Conservation (phyloP, 805 yeast genomes). For the Candida railenensis region DNA sequence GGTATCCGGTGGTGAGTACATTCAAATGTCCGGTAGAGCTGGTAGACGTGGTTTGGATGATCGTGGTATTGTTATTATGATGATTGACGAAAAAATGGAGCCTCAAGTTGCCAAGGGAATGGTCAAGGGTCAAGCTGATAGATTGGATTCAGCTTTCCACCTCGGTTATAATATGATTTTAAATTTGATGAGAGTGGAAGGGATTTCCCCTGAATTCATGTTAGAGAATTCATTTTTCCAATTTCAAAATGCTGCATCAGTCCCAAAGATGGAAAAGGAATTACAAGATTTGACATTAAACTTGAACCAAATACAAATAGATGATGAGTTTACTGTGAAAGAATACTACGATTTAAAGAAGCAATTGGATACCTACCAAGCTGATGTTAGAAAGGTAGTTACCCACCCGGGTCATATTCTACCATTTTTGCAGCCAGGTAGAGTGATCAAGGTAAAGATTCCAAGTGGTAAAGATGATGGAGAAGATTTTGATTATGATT, state of each 20-base stretch:
- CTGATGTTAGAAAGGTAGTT: conserved; percentile 76
- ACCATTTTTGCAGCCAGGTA: conserved; percentile 85
- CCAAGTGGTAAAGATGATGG: background rate
- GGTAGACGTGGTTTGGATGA: conserved; percentile 99
- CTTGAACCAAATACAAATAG: conserved; percentile 52
- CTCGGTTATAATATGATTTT: conserved; percentile 96
- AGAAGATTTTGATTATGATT: conserved; percentile 75
- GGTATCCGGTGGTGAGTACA: conserved; percentile 99
- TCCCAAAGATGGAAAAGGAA: conserved; percentile 77
- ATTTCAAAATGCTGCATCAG: conserved; percentile 89
- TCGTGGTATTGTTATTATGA: conserved; percentile 98
- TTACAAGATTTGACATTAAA: conserved; percentile 53
- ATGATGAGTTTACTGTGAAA: conserved; percentile 69
- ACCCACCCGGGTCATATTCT: conserved; percentile 89
- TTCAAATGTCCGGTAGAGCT: conserved; percentile 99
- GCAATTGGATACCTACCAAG: conserved; percentile 67
- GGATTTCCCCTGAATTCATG: conserved; percentile 97
- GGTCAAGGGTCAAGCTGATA: conserved; percentile 99
- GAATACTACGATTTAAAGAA: conserved; percentile 81
- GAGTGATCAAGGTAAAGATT: conserved; percentile 70
- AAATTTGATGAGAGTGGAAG: conserved; percentile 95
- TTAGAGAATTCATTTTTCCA: conserved; percentile 91
- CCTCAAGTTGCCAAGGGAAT: conserved; percentile 98
- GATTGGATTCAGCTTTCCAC: conserved; percentile 96
- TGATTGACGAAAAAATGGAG: conserved; percentile 99